These are phyloP conservation scores for Rhypophila decipiens DNA, from an alignment of 495 filamentous ascomycete species.

Conservation along the genomic window DNA sequence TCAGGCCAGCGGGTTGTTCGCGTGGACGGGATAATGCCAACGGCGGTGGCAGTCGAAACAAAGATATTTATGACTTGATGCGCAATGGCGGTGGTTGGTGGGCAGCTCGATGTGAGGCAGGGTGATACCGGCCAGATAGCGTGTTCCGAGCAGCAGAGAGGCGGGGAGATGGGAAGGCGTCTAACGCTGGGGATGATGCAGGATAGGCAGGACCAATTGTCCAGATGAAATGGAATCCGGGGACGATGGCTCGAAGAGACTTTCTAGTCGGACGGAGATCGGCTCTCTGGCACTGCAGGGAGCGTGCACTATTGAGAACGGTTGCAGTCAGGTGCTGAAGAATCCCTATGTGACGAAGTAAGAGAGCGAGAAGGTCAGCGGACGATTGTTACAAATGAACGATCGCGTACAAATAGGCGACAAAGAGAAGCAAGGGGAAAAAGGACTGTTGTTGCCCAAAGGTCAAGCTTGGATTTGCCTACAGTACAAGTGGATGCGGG, in stretches of 20 bases:
- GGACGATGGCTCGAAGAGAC: background rate
- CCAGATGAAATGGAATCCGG: too few species aligned
- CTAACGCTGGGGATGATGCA: too few species aligned
- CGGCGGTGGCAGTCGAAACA: constrained; percentile 5
- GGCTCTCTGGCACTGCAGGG: background rate
- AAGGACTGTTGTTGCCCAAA: background rate
- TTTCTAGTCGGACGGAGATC: too few species aligned
- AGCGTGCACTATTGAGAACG: background rate
- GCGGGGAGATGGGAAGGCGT: background rate
- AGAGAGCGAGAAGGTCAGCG: too few species aligned
- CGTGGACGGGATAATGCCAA: background rate
- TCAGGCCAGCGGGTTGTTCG: constrained; percentile 5
- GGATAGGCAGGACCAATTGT: too few species aligned
- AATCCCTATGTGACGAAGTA: background rate
- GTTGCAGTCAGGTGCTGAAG: background rate
- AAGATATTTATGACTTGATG: constrained; percentile 8
- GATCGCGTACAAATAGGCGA: constrained; percentile 1
- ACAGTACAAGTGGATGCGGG: constrained; percentile 1
- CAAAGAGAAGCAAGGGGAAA: background rate
- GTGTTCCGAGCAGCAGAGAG: background rate
- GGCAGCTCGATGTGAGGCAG: background rate
- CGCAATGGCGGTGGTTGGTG: background rate
- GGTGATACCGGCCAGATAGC: background rate
- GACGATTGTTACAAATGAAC: too few species aligned
- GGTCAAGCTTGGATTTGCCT: background rate